A percentile compares a stretch with the other conserved stretches of the same genome.
phyloP scores from a whole-genome alignment of 441 rosid species.

The Gossypium davidsonii region DNA sequence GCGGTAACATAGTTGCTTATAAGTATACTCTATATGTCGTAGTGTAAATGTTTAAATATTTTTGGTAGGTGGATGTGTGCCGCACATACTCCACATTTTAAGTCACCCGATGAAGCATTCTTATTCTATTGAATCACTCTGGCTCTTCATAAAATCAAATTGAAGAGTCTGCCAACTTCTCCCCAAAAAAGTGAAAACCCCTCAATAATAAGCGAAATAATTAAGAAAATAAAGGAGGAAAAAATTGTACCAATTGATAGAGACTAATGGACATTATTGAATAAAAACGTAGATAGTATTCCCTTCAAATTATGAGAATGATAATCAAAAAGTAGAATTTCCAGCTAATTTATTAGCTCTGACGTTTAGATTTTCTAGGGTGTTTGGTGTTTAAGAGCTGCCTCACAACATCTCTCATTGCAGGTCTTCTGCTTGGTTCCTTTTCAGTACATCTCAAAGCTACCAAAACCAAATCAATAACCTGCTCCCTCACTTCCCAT shows the following conservation, averaged over 20 bases:
- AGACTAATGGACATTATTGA: background rate
- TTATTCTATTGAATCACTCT: no score
- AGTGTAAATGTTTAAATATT: no score
- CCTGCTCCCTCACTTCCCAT: slow-evolving; percentile 40
- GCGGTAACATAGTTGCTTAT: no score
- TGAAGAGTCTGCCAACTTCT: background rate
- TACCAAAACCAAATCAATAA: slow-evolving; percentile 29
- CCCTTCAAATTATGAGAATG: background rate
- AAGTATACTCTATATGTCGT: no score
- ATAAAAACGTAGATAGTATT: background rate
- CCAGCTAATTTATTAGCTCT: background rate
- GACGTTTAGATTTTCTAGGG: background rate
- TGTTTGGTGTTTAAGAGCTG: slow-evolving; percentile 29
- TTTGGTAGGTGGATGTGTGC: no score
- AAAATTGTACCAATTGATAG: background rate
- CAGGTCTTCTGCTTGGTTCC: slow-evolving; percentile 53
- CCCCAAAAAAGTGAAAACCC: background rate
- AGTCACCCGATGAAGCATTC: no score
- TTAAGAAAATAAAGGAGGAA: background rate
- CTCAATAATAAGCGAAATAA: background rate
- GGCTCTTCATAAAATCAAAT: no score
- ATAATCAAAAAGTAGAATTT: background rate
- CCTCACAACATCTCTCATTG: slow-evolving; percentile 71
- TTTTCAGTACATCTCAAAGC: slow-evolving; percentile 52
- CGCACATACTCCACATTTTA: no score